Evolutionary conservation across 1,284 basidiomycete genomes (phyloP).

Genomic region (Thecaphora thlaspeos): DNA sequence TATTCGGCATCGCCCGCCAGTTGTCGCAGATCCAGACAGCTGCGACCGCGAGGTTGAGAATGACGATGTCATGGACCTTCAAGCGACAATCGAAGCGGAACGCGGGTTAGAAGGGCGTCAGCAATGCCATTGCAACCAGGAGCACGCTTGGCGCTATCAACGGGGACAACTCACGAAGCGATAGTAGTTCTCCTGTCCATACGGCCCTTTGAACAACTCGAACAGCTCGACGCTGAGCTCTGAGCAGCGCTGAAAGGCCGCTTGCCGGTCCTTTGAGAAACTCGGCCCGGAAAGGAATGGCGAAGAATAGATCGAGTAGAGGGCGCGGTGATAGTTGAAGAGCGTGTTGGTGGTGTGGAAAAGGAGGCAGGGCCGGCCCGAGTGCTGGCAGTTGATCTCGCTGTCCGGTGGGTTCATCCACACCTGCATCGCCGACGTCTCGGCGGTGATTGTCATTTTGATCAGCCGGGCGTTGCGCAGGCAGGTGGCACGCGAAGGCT

Average conservation of each 20-base stretch:
- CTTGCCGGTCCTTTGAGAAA: conserved; percentile 26
- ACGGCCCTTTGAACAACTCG: conserved; percentile 30
- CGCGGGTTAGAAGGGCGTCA: too few relatives aligned
- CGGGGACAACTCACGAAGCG: too few relatives aligned
- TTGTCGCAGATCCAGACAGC: conserved; percentile 42
- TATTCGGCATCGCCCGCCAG: conserved; percentile 37
- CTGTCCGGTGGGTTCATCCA: conserved; percentile 36
- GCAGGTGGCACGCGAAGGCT: conserved; percentile 33
- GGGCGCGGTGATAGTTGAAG: conserved; percentile 36
- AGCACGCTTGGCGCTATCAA: too few relatives aligned
- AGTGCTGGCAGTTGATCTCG: conserved; percentile 36
- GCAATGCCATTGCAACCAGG: too few relatives aligned
- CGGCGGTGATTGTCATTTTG: conserved; percentile 38
- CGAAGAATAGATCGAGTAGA: conserved; percentile 39
- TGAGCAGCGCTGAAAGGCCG: conserved; percentile 31
- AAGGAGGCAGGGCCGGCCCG: conserved; percentile 29
- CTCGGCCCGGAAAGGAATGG: conserved; percentile 18
- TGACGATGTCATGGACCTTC: conserved; percentile 42
- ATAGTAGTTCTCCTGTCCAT: conserved; percentile 32
- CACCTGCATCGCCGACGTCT: conserved; percentile 19
- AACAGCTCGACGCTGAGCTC: conserved; percentile 36
- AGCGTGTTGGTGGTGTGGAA: conserved; percentile 39
- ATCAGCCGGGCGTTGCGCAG: conserved; percentile 33
- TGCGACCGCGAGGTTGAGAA: conserved; percentile 35
- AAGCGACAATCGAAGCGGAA: too few relatives aligned